Base-by-base conservation (phyloP, 768 basidiomycete genomes). In the Lactarius akahatsu region DNA sequence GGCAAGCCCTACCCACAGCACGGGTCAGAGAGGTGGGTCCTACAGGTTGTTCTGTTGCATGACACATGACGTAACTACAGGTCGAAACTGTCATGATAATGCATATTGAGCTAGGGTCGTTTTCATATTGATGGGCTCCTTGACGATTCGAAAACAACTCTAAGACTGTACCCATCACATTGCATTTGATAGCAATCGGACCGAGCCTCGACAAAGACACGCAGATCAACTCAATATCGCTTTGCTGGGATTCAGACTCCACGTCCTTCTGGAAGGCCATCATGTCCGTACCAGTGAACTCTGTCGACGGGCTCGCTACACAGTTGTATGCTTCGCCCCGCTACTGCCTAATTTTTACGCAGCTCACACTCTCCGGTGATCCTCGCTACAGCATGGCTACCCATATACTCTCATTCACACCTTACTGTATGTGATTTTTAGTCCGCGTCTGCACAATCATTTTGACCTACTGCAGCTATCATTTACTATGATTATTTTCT, bases 351-450 rank as follows among this genome's bases (percentile, higher is more conserved):
- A 38, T 13, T 28, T 43, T 59, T 43, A 41, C 2, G 28, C 16
- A 18, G 47, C 59, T 47, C 32, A 60, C 59, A n/a, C 13, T 47
- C 30, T 45, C 16, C 5, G 11, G 47, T 26, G 47, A 16, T n/a
- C 32, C 3, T n/a, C 30, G 23, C 28, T 32, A 16, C 50, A 54
- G 30, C 10, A 20, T 54, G 18, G 26, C 10, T 13, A 54, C 16
- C 15, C 56, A 62, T 50, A 23, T 50, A 50, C 45, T 40, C 26
- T 20, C 13, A 10, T 66, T 52, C 7, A 55, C 28, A n/a, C 57
- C 65, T 26, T 57, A 52, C 23, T n/a, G 38, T 43, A 11, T 23
- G 61, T 62, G 13, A 9, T 57, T 11, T 15, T 23, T 8, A 20
- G 28, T 28, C 26, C 6, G 13, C 20, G 15, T 43, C 26, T 18